Percentiles rank a stretch among this genome's conserved stretches.
Conservation (phyloP, 2,329 filamentous ascomycete genomes). For the Chrysoporthe puriensis region DNA sequence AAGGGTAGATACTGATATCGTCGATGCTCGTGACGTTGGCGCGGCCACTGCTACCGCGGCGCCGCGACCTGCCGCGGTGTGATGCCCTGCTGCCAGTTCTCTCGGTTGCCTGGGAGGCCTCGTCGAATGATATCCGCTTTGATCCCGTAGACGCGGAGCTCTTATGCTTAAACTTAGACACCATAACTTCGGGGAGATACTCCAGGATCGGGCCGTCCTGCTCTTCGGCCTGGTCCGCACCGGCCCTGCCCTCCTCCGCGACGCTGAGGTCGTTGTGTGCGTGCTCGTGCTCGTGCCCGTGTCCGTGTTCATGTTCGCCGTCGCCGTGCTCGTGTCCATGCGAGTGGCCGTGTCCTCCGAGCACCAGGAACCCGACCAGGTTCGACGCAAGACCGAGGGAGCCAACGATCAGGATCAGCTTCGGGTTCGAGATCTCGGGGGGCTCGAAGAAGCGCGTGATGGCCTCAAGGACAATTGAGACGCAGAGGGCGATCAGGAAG, state of each 20-base stretch:
- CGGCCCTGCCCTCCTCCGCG: slow-evolving; percentile 57
- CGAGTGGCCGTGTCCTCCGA: slow-evolving; percentile 90
- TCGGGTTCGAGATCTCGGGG: slow-evolving; percentile 81
- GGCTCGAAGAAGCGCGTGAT: slow-evolving; percentile 90
- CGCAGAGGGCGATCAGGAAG: slow-evolving; percentile 92
- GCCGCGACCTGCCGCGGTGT: slow-evolving; percentile 46
- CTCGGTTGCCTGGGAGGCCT: slow-evolving; percentile 37
- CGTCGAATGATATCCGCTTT: slow-evolving; percentile 29
- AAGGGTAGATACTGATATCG: slow-evolving; percentile 83
- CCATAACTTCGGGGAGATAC: slow-evolving; percentile 63
- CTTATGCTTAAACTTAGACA: slow-evolving; percentile 50
- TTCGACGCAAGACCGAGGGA: slow-evolving; percentile 86
- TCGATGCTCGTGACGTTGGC: slow-evolving; percentile 68
- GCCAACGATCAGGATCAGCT: slow-evolving; percentile 88
- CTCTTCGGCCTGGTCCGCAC: slow-evolving; percentile 46
- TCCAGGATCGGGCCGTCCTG: slow-evolving; percentile 66
- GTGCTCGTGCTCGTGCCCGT: slow-evolving; percentile 42
- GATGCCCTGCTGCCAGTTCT: slow-evolving; percentile 33
- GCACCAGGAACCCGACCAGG: slow-evolving; percentile 82
- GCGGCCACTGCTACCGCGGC: slow-evolving; percentile 52
- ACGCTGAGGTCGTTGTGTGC: slow-evolving; percentile 42
- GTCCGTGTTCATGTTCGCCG: slow-evolving; percentile 53
- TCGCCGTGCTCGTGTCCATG: slow-evolving; percentile 65
- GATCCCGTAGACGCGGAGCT: slow-evolving; percentile 31
- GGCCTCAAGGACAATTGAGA: slow-evolving; percentile 95